A percentile compares a stretch with the other conserved stretches of the same genome.
phyloP scores from a whole-genome alignment of 345 rosid genomes.

The Eutrema heterophyllum region DNA sequence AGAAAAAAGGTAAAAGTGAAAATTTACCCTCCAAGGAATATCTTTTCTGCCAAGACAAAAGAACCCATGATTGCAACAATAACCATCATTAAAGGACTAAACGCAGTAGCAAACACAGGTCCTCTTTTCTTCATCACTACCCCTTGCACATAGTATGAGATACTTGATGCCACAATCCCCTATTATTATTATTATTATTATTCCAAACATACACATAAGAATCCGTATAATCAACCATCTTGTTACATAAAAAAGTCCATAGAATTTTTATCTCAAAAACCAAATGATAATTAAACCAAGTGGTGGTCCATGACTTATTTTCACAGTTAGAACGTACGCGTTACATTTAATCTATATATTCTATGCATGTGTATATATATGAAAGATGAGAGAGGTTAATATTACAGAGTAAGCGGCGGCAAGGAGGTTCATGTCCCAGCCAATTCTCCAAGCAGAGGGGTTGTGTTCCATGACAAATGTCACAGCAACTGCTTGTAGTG shows the following conservation, averaged over 20 bases:
- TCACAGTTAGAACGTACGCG: neutral
- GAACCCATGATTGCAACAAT: constrained; percentile 59
- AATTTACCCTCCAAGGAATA: constrained; percentile 49
- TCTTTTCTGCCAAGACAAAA: constrained; percentile 44
- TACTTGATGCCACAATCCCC: constrained; percentile 54
- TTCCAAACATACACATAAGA: neutral
- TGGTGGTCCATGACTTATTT: neutral
- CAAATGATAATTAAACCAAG: neutral
- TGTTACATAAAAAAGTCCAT: neutral
- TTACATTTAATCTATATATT: neutral
- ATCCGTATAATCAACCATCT: neutral
- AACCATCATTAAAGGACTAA: constrained; percentile 57
- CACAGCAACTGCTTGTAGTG: constrained; percentile 56
- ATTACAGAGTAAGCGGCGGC: constrained; percentile 71
- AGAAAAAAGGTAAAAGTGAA: neutral
- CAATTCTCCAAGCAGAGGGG: constrained; percentile 48
- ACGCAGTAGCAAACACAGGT: constrained; percentile 67
- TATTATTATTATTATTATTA: constrained; percentile 7
- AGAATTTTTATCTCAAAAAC: neutral
- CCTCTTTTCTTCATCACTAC: constrained; percentile 49
- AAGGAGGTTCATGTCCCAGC: constrained; percentile 49
- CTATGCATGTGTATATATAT: constrained; percentile 33
- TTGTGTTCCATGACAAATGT: constrained; percentile 43
- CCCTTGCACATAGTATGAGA: constrained; percentile 50
- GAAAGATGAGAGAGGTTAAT: neutral